Percentiles rank a stretch among this genome's conserved stretches.
Conservation (phyloP, 441 rosid genomes). For the Gossypium davidsonii region DNA sequence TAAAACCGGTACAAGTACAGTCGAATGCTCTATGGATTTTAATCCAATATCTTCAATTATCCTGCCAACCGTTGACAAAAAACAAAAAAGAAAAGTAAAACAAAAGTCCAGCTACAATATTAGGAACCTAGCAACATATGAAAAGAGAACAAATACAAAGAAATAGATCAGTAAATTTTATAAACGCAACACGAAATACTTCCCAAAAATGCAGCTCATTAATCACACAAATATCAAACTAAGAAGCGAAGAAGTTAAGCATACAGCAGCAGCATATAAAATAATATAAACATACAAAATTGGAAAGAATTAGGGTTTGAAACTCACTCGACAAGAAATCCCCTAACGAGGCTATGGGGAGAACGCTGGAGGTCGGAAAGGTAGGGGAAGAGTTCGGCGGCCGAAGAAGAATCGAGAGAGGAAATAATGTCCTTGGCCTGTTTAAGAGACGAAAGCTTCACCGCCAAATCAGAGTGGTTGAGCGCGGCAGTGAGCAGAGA, state of each 20-base stretch:
- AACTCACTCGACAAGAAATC: slow-evolving; percentile 76
- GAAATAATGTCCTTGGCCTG: slow-evolving; percentile 74
- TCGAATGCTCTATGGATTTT: slow-evolving; percentile 59
- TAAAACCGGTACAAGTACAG: slow-evolving; percentile 51
- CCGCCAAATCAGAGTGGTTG: slow-evolving; percentile 78
- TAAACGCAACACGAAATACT: background rate
- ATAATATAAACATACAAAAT: background rate
- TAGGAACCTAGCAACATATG: background rate
- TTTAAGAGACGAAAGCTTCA: slow-evolving; percentile 84
- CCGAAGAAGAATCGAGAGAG: slow-evolving; percentile 60
- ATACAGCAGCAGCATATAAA: background rate
- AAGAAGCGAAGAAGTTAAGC: background rate
- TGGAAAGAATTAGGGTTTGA: slow-evolving; percentile 24
- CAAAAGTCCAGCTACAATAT: background rate
- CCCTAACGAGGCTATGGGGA: slow-evolving; percentile 71
- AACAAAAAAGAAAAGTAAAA: background rate
- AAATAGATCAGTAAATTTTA: background rate
- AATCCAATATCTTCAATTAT: slow-evolving; percentile 70
- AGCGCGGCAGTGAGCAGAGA: slow-evolving; percentile 83
- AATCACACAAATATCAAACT: background rate
- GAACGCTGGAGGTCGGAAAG: slow-evolving; percentile 76
- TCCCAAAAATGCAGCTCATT: background rate
- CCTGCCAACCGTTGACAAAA: slow-evolving; percentile 44
- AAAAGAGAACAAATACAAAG: background rate
- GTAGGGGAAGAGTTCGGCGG: slow-evolving; percentile 77